A percentile compares a stretch with the other conserved stretches of the same genome.
Evolutionary conservation across 2,329 filamentous ascomycete species (phyloP).

Genomic region (Colletotrichum cereale): DNA sequence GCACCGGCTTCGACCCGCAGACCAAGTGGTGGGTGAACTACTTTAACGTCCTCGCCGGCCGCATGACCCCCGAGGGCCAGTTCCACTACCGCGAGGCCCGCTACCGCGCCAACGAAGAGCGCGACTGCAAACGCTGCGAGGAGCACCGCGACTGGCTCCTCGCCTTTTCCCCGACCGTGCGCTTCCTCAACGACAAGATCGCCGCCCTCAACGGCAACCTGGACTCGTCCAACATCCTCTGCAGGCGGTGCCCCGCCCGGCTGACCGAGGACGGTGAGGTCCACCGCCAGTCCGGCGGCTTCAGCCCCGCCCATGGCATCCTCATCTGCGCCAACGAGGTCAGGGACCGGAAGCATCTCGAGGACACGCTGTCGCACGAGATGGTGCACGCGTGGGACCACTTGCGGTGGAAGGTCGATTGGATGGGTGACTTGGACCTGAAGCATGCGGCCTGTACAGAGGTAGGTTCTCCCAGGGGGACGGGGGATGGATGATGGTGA

Average conservation of each 20-base stretch:
- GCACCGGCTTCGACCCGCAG: slow-evolving; percentile 73
- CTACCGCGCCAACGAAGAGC: slow-evolving; percentile 80
- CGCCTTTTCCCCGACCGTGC: slow-evolving; percentile 85
- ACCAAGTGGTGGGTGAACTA: slow-evolving; percentile 82
- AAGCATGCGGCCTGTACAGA: slow-evolving; percentile 95
- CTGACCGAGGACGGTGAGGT: slow-evolving; percentile 69
- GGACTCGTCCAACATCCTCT: slow-evolving; percentile 81
- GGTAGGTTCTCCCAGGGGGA: slow-evolving; percentile 59
- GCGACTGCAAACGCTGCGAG: slow-evolving; percentile 86
- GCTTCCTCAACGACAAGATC: slow-evolving; percentile 88
- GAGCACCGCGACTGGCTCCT: slow-evolving; percentile 86
- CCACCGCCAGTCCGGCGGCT: slow-evolving; percentile 81
- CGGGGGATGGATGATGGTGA: fast-evolving
- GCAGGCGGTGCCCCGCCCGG: slow-evolving; percentile 78
- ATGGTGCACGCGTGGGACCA: slow-evolving; percentile 99
- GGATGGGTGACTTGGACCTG: slow-evolving; percentile 76
- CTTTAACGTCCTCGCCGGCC: slow-evolving; percentile 83
- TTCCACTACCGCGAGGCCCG: slow-evolving; percentile 83
- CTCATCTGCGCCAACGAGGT: slow-evolving; percentile 94
- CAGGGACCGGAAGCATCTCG: slow-evolving; percentile 81
- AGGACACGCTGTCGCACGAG: slow-evolving; percentile 96
- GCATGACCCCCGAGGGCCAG: slow-evolving; percentile 75
- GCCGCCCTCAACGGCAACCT: slow-evolving; percentile 82
- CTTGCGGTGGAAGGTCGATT: slow-evolving; percentile 90
- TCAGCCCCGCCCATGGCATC: slow-evolving; percentile 88